Evolutionary conservation across 768 basidiomycete species (phyloP).

Genomic region (Termitomyces sp.): DNA sequence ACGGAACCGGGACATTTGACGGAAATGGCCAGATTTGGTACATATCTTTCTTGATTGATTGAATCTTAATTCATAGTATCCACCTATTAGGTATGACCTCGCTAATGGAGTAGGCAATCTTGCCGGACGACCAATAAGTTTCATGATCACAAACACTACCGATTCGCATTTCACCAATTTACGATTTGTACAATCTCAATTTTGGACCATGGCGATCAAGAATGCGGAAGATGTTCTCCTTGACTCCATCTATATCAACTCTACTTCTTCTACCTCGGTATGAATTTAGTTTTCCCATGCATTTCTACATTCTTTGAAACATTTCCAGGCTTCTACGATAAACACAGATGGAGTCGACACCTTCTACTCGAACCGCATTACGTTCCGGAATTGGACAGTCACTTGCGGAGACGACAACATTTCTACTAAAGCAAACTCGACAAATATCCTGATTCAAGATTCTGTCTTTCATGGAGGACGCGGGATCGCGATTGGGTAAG

Average conservation of each 20-base stretch:
- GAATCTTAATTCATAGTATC: not conserved
- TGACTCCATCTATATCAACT: slow-evolving; percentile 34
- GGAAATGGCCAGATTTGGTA: slow-evolving; percentile 37
- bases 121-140: slow-evolving; percentile 29
- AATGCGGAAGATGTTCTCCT: slow-evolving; percentile 28
- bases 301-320: not conserved
- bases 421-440: slow-evolving; percentile 34
- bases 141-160: slow-evolving; percentile 30
- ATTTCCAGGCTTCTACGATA: slow-evolving; percentile 19
- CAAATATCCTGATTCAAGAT: slow-evolving; percentile 34
- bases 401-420: slow-evolving; percentile 34
- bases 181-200: slow-evolving; percentile 34
- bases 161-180: slow-evolving; percentile 29
- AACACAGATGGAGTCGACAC: slow-evolving; percentile 35
- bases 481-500: slow-evolving; percentile 34
- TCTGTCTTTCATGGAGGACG: slow-evolving; percentile 29
- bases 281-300: not conserved
- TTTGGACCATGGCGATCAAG: slow-evolving; percentile 35
- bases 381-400: slow-evolving; percentile 31
- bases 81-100: slow-evolving; percentile 25
- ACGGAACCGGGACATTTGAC: slow-evolving; percentile 31
- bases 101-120: slow-evolving; percentile 31
- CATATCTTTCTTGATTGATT: not conserved
- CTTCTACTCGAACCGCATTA: slow-evolving; percentile 31
- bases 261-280: slow-evolving; percentile 27